Conservation (phyloP, 768 basidiomycete species). For the Trametes gibbosa region DNA sequence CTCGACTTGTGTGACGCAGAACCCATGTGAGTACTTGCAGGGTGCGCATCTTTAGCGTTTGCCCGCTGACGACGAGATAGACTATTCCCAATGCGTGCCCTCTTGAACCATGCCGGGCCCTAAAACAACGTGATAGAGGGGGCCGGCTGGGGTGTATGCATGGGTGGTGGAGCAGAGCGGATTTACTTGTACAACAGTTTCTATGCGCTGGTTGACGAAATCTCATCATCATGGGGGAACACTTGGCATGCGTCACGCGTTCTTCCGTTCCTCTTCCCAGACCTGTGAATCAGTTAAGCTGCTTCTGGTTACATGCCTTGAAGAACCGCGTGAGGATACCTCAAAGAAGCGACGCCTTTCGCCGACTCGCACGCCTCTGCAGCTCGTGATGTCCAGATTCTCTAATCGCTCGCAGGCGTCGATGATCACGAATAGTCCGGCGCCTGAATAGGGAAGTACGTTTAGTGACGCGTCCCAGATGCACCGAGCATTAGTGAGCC, state of each 20-base stretch:
- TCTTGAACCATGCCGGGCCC: not conserved
- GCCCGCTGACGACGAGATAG: conserved; percentile 23
- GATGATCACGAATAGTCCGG: conserved; percentile 54
- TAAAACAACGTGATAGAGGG: not conserved
- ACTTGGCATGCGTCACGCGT: not conserved
- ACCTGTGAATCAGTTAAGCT: conserved; percentile 1
- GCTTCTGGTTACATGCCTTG: not conserved
- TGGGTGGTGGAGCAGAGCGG: not conserved
- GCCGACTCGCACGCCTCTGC: conserved; percentile 55
- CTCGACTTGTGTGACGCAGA: conserved; percentile 35
- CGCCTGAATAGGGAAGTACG: conserved; percentile 34
- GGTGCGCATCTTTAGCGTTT: not conserved
- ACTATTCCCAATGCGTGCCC: conserved; percentile 47
- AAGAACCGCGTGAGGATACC: conserved; percentile 31
- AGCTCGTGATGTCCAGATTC: conserved; percentile 64
- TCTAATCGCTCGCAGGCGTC: conserved; percentile 52
- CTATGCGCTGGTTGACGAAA: not conserved
- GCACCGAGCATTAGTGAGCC: not conserved
- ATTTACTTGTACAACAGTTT: not conserved
- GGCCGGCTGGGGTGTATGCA: not conserved
- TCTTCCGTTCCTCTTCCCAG: conserved; percentile 34
- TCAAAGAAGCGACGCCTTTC: conserved; percentile 69
- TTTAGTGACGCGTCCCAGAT: not conserved
- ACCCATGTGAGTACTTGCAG: conserved; percentile 37
- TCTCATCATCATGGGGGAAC: not conserved